These are phyloP conservation scores for Cymbopogon flexuosus DNA, from an alignment of 202 grass and related monocot genomes.

Conservation along the genomic window DNA sequence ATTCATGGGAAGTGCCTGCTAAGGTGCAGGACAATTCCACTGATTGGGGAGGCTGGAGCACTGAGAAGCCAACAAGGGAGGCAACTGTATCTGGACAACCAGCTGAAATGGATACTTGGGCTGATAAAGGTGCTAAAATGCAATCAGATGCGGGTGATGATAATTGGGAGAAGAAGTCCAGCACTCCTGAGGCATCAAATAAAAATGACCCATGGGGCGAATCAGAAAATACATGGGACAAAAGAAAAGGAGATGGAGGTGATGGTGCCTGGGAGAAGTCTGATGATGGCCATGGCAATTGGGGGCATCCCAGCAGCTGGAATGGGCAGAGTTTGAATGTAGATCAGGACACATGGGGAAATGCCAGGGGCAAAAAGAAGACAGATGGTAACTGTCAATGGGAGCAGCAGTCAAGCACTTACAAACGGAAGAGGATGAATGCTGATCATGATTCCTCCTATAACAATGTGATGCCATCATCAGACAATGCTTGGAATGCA, in stretches of 20 bases:
- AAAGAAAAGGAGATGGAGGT: constrained; percentile 8
- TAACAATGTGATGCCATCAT: not conserved
- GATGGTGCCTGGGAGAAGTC: constrained; percentile 20
- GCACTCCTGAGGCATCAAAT: not conserved
- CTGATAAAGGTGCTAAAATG: constrained; percentile 17
- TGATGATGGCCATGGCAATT: constrained; percentile 24
- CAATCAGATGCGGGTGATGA: constrained; percentile 16
- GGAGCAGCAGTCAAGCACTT: constrained; percentile 5
- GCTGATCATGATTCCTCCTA: constrained; percentile 4
- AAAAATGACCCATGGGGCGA: constrained; percentile 20
- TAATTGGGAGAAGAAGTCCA: constrained; percentile 10
- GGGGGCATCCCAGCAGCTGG: constrained; percentile 22
- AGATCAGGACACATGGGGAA: not conserved
- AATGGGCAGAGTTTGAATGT: constrained; percentile 9
- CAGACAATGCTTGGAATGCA: not conserved
- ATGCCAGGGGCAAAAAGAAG: constrained; percentile 17
- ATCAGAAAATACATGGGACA: constrained; percentile 27
- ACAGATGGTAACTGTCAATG: not conserved
- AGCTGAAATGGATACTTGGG: constrained; percentile 30
- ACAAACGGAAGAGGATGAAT: constrained; percentile 23
- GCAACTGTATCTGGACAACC: constrained; percentile 22
- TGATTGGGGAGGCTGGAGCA: constrained; percentile 39
- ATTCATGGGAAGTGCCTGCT: not conserved
- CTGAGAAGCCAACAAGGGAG: constrained; percentile 24
- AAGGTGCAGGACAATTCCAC: constrained; percentile 27